phyloP scores from a whole-genome alignment of 805 yeast genomes.

The Ogataea wickerhamii region DNA sequence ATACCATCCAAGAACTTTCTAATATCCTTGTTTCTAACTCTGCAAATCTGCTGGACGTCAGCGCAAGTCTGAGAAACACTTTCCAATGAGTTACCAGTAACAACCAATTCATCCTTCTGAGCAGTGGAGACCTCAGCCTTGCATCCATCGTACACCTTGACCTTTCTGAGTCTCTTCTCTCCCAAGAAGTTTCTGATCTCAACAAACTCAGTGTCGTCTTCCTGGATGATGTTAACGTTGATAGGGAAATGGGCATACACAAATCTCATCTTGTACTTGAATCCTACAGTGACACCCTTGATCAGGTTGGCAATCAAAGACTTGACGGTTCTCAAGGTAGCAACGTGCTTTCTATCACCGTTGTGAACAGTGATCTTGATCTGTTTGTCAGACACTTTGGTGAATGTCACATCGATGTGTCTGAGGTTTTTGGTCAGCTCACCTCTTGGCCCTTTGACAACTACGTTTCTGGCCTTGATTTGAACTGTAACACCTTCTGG shows the following conservation, averaged over 20 bases:
- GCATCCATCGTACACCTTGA: constrained; percentile 88
- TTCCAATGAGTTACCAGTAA: constrained; percentile 95
- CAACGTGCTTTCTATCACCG: constrained; percentile 99
- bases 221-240: constrained; percentile 87
- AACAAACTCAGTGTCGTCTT: constrained; percentile 68
- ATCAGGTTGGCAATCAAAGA: constrained; percentile 90
- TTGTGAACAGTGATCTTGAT: constrained; percentile 92
- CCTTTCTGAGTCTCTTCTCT: constrained; percentile 94
- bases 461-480: constrained; percentile 87
- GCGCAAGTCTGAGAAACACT: constrained; percentile 98
- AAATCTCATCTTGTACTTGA: constrained; percentile 99
- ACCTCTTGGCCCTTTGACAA: constrained; percentile 98
- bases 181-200: constrained; percentile 99
- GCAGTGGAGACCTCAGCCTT: constrained; percentile 71
- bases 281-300: constrained; percentile 99
- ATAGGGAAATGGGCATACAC: constrained; percentile 99
- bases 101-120: constrained; percentile 92
- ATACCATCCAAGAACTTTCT: constrained; percentile 99
- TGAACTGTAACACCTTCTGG: constrained; percentile 92
- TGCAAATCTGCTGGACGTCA: constrained; percentile 95
- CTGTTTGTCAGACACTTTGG: constrained; percentile 65
- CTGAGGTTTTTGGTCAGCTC: constrained; percentile 81
- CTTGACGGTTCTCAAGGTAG: constrained; percentile 98
- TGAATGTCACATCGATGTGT: constrained; percentile 93
- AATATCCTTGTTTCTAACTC: constrained; percentile 99